Conservation (phyloP, 441 rosid genomes). For the Pelargonium myrrhifolium region DNA sequence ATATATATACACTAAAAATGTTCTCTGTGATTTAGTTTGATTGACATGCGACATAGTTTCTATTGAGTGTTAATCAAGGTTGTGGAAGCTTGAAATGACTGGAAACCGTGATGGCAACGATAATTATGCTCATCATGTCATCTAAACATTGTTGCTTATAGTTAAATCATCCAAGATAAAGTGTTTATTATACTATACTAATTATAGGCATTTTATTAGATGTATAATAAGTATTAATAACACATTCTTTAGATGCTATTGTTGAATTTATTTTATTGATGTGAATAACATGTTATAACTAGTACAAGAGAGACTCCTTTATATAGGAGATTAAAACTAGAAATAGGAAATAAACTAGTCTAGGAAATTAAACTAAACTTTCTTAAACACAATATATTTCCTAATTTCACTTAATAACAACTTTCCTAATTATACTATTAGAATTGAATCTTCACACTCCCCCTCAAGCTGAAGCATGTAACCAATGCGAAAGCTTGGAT, state of each 20-base stretch:
- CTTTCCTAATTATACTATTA: no score
- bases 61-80: constrained; percentile 1
- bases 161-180: background rate
- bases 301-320: no score
- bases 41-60: background rate
- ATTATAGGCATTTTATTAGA: background rate
- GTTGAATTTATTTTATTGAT: no score
- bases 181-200: background rate
- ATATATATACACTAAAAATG: constrained; percentile 2
- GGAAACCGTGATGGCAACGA: background rate
- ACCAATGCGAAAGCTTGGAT: no score
- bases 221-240: background rate
- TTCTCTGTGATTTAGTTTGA: background rate
- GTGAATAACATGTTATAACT: no score
- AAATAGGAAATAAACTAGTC: no score
- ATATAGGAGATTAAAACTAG: no score
- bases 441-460: no score
- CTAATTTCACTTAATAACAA: no score
- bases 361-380: no score
- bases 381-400: no score
- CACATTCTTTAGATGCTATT: background rate
- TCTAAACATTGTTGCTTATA: background rate
- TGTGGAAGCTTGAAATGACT: background rate
- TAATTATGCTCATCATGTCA: background rate
- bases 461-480: no score